phyloP scores from a whole-genome alignment of 192 early-diverging fungal genomes.

The Gryganskiella cystojenkinii region DNA sequence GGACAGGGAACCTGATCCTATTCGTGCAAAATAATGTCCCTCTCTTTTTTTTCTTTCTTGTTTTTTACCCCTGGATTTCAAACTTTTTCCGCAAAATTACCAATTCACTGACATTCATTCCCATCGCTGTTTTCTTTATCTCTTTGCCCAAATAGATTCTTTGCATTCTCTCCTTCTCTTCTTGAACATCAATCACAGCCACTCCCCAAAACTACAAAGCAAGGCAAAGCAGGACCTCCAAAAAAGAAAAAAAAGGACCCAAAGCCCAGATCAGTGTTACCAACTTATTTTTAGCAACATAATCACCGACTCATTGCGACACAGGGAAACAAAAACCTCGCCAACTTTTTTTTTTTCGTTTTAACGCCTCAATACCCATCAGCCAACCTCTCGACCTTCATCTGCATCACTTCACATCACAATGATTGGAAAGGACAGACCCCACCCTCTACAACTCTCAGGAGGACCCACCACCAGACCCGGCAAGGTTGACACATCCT shows the following conservation, averaged over 20 bases:
- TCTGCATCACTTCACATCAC: not conserved
- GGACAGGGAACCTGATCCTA: too few relatives aligned
- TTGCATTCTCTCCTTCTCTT: not conserved
- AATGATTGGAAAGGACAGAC: slow-evolving; percentile 42
- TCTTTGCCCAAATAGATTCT: not conserved
- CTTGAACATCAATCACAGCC: too few relatives aligned
- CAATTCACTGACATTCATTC: not conserved
- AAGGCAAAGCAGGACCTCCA: too few relatives aligned
- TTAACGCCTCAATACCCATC: too few relatives aligned
- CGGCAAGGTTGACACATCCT: slow-evolving; percentile 50
- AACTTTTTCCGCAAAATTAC: not conserved
- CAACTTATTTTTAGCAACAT: too few relatives aligned
- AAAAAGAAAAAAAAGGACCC: too few relatives aligned
- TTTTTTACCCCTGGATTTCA: not conserved
- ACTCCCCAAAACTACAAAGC: too few relatives aligned
- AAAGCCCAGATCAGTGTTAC: too few relatives aligned
- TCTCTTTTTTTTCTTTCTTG: too few relatives aligned
- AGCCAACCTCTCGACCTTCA: too few relatives aligned
- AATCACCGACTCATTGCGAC: not conserved
- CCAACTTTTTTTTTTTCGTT: not conserved
- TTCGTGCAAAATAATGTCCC: too few relatives aligned
- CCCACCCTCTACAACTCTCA: slow-evolving; percentile 31
- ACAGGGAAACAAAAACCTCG: not conserved
- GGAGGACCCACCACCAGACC: slow-evolving; percentile 8
- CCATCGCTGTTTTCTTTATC: not conserved